Evolutionary conservation across 2,329 filamentous ascomycete species (phyloP).

Genomic region (Aspergillus awamori): DNA sequence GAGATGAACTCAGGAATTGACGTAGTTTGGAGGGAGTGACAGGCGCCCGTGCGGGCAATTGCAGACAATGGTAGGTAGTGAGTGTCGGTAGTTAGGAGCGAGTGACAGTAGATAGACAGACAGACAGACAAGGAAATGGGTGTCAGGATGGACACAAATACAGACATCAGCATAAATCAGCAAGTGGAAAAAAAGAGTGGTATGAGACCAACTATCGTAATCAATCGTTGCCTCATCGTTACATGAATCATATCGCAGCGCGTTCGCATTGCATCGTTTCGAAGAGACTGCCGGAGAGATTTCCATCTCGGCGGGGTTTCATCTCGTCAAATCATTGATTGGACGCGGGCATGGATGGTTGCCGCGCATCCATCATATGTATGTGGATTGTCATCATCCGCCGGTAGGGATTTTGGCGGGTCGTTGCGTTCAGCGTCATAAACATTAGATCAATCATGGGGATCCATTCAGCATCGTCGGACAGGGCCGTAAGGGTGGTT

Average conservation of each 20-base stretch:
- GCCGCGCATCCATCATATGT: background rate
- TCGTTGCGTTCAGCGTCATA: slow-evolving; percentile 6
- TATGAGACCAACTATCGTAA: background rate
- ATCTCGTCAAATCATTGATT: background rate
- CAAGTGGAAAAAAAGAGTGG: background rate
- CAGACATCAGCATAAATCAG: background rate
- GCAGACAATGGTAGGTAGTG: background rate
- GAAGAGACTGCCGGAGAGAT: background rate
- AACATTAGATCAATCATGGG: slow-evolving; percentile 9
- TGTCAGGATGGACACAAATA: background rate
- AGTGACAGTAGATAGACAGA: background rate
- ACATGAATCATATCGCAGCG: slow-evolving; percentile 3
- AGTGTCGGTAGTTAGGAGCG: background rate
- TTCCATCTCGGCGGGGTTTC: background rate
- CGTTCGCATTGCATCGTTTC: background rate
- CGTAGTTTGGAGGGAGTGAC: too few relatives aligned
- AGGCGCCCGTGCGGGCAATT: background rate
- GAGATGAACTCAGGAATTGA: too few relatives aligned
- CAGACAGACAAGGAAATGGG: background rate
- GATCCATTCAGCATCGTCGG: background rate
- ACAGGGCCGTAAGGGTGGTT: background rate
- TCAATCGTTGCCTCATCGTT: background rate
- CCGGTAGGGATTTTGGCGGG: background rate
- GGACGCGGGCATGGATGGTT: background rate
- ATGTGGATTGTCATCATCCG: background rate